Conservation (phyloP, 2,329 filamentous ascomycete species). For the Plectosphaerella plurivora region DNA sequence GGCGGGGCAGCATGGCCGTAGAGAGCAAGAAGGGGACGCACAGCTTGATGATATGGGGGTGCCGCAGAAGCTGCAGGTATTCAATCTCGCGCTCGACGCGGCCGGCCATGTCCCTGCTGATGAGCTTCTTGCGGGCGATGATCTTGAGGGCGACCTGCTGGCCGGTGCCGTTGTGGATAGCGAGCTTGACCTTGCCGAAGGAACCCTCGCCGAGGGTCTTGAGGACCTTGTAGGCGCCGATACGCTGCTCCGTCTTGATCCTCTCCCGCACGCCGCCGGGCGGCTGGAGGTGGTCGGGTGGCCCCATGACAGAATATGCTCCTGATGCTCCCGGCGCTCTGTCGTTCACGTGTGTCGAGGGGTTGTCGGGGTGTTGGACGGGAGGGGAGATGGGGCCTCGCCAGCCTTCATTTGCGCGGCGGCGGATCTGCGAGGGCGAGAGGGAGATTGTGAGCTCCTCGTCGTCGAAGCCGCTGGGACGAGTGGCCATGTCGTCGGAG, state of each 20-base stretch:
- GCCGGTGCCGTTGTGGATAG: constrained; percentile 83
- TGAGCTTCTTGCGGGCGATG: constrained; percentile 91
- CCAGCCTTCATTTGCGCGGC: constrained; percentile 31
- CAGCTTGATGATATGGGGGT: constrained; percentile 99
- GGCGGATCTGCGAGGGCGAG: constrained; percentile 55
- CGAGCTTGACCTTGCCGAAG: constrained; percentile 98
- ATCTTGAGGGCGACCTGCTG: constrained; percentile 98
- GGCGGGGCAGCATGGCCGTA: neutral
- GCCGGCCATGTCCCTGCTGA: constrained; percentile 96
- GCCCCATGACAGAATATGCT: constrained; percentile 13
- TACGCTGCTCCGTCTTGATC: constrained; percentile 70
- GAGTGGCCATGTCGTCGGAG: constrained; percentile 36
- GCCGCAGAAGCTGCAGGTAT: constrained; percentile 89
- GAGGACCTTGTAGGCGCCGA: constrained; percentile 88
- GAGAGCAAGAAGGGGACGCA: constrained; percentile 42
- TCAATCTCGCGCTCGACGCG: constrained; percentile 97
- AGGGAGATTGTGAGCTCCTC: constrained; percentile 70
- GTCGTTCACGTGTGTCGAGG: constrained; percentile 9
- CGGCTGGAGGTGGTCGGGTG: constrained; percentile 16
- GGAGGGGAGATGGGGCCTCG: constrained; percentile 23
- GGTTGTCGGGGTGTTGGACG: constrained; percentile 15
- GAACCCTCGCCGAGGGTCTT: constrained; percentile 92
- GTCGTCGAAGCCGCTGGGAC: constrained; percentile 60
- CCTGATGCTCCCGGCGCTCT: constrained; percentile 7
- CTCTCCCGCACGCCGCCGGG: constrained; percentile 32